Conservation (phyloP, 2,329 filamentous ascomycete species). For the Hypoxylon sp. region DNA sequence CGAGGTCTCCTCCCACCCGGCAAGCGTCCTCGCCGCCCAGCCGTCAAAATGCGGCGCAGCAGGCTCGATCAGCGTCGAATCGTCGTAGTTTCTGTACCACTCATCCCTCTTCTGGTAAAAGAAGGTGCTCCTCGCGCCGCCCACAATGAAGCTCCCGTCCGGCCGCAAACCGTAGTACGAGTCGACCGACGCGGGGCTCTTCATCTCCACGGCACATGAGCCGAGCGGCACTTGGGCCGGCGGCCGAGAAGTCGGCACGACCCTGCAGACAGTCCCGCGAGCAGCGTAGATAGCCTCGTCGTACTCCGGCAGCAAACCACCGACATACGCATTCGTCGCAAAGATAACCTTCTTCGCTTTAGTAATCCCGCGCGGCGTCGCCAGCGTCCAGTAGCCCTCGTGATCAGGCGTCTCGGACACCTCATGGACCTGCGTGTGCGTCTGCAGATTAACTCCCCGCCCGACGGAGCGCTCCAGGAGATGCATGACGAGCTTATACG, state of each 20-base stretch:
- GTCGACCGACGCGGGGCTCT: slow-evolving; percentile 37
- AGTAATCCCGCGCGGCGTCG: slow-evolving; percentile 70
- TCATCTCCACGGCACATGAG: slow-evolving; percentile 22
- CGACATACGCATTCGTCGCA: slow-evolving; percentile 78
- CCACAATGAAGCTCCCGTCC: slow-evolving; percentile 62
- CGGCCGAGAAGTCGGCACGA: slow-evolving; percentile 23
- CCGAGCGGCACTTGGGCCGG: slow-evolving; percentile 14
- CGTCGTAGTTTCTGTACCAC: slow-evolving; percentile 65
- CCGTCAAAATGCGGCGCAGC: slow-evolving; percentile 62
- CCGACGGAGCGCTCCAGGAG: slow-evolving; percentile 42
- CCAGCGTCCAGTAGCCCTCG: slow-evolving; percentile 60
- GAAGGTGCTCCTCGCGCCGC: slow-evolving; percentile 55
- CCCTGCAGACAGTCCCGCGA: slow-evolving; percentile 60
- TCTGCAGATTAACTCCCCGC: slow-evolving; percentile 50
- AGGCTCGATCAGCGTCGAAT: slow-evolving; percentile 61
- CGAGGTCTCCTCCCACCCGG: slow-evolving; percentile 63
- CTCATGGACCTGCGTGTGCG: slow-evolving; percentile 46
- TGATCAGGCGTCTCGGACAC: slow-evolving; percentile 44
- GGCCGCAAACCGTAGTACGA: slow-evolving; percentile 54
- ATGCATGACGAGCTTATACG: slow-evolving; percentile 53
- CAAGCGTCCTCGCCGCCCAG: slow-evolving; percentile 65
- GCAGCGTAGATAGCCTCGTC: slow-evolving; percentile 73
- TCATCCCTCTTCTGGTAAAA: slow-evolving; percentile 50
- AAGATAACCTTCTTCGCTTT: slow-evolving; percentile 70
- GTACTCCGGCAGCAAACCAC: slow-evolving; percentile 72